A percentile compares a stretch with the other conserved stretches of the same genome.
These are phyloP conservation scores for Emydomyces testavorans DNA, from an alignment of 2,329 filamentous ascomycete species.

Conservation along the genomic window DNA sequence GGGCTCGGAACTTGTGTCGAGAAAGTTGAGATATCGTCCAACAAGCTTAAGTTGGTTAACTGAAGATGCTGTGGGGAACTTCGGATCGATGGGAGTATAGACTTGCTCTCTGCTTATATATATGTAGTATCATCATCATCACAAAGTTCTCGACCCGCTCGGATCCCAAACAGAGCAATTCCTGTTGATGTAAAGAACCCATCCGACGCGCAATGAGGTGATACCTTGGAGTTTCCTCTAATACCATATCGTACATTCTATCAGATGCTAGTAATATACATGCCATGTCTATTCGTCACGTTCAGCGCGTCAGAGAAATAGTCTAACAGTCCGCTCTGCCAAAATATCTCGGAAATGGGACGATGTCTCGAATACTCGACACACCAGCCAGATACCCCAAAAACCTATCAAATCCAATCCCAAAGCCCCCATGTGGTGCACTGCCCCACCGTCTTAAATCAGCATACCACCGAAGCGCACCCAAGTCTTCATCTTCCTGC, in stretches of 20 bases:
- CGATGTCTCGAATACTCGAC: conserved; percentile 70
- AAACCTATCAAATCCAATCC: conserved; percentile 77
- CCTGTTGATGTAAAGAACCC: background rate
- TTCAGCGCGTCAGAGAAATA: background rate
- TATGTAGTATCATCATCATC: no score
- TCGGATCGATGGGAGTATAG: no score
- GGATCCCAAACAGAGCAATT: no score
- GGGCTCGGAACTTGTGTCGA: no score
- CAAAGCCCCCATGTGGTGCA: conserved; percentile 82
- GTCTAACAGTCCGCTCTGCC: conserved; percentile 43
- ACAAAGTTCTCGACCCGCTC: no score
- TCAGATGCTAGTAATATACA: background rate
- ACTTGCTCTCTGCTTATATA: no score
- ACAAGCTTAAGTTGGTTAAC: no score
- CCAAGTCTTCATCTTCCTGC: conserved; percentile 30
- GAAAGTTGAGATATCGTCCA: no score
- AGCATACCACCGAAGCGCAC: conserved; percentile 69
- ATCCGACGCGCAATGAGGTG: no score
- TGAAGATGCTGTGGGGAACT: no score
- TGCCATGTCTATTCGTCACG: background rate
- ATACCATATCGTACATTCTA: conserved; percentile 1
- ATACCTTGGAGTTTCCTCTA: no score
- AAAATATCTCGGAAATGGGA: conserved; percentile 66
- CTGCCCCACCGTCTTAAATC: conserved; percentile 85
- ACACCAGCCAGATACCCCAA: conserved; percentile 73